These are phyloP conservation scores for Diaporthe sp. DNA, from an alignment of 2,329 filamentous ascomycete genomes.

Conservation along the genomic window DNA sequence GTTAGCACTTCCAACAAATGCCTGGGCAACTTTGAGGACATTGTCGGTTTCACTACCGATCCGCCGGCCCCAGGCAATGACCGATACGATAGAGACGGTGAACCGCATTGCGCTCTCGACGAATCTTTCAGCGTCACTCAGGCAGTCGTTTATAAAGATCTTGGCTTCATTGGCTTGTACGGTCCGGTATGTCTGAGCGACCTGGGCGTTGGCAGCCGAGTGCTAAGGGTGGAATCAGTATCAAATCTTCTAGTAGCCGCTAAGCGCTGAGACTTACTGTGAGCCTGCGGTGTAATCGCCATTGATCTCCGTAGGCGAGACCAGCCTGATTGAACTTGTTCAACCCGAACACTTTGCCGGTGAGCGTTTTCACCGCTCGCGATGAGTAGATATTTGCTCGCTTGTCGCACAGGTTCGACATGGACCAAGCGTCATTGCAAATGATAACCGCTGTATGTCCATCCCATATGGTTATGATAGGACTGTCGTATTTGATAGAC, in stretches of 20 bases:
- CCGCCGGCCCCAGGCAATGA: background rate
- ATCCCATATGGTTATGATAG: background rate
- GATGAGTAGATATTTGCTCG: slow-evolving; percentile 19
- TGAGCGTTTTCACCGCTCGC: slow-evolving; percentile 4
- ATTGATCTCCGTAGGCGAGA: background rate
- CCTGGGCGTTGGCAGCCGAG: slow-evolving; percentile 17
- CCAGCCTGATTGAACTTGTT: background rate
- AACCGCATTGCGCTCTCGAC: background rate
- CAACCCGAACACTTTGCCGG: background rate
- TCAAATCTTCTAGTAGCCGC: background rate
- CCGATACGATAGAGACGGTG: background rate
- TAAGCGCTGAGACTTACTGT: background rate
- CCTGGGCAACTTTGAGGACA: slow-evolving; percentile 19
- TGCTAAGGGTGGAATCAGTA: background rate
- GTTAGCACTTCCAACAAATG: background rate
- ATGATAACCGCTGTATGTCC: background rate
- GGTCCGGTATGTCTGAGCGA: slow-evolving; percentile 5
- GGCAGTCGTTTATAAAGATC: background rate
- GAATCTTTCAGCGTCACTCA: background rate
- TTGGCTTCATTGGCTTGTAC: background rate
- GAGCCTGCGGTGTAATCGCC: background rate
- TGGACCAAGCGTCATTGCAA: slow-evolving; percentile 11
- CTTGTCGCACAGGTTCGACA: slow-evolving; percentile 15
- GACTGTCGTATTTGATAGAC: background rate
- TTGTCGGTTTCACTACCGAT: background rate